Conservation (phyloP, 306 rosid species). For the Ammopiptanthus mongolicus region DNA sequence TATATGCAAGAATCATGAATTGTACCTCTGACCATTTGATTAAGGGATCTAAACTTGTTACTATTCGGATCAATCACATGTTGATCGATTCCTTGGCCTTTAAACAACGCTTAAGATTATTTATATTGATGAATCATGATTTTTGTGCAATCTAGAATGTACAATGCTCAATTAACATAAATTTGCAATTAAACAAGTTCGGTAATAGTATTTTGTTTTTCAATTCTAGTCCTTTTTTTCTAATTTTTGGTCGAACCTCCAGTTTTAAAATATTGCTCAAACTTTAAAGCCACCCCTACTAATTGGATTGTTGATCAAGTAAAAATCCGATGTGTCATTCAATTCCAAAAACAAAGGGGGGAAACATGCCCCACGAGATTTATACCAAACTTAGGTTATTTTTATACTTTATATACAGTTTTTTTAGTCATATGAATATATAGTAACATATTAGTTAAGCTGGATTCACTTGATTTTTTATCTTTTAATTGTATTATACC, state of each 20-base stretch:
- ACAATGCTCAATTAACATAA: neutral
- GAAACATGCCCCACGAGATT: neutral
- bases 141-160: neutral
- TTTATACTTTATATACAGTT: neutral
- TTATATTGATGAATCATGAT: neutral
- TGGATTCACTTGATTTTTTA: too few relatives aligned
- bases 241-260: neutral
- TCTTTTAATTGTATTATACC: too few relatives aligned
- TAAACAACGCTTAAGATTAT: neutral
- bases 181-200: neutral
- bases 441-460: too few relatives aligned
- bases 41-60: too few relatives aligned
- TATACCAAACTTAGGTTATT: neutral
- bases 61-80: too few relatives aligned
- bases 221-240: too few relatives aligned
- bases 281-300: neutral
- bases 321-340: neutral
- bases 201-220: neutral
- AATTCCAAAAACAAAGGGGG: neutral
- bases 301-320: neutral
- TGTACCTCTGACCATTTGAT: too few relatives aligned
- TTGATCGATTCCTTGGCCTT: neutral
- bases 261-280: neutral
- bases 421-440: too few relatives aligned
- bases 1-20: too few relatives aligned